These are phyloP conservation scores for Septoria petroselini DNA, from an alignment of 2,329 filamentous ascomycete genomes.

Conservation along the genomic window DNA sequence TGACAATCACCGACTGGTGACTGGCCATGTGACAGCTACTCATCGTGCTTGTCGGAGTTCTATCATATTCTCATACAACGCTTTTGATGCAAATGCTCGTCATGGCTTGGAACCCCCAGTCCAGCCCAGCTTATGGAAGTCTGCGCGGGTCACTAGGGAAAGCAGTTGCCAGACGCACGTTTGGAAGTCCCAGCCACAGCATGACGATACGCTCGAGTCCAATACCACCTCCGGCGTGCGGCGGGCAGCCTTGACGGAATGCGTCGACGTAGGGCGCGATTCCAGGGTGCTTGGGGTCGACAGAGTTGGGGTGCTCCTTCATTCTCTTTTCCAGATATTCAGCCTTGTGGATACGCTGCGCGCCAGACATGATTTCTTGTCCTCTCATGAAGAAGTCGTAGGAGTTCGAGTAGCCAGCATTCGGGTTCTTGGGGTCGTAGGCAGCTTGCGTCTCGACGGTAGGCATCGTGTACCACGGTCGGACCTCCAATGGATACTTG, in stretches of 20 bases:
- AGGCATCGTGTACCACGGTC: conserved; percentile 90
- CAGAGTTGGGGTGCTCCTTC: conserved; percentile 53
- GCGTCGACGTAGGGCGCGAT: conserved; percentile 63
- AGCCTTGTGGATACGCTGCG: conserved; percentile 64
- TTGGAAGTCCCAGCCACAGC: conserved; percentile 63
- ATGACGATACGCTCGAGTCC: conserved; percentile 65
- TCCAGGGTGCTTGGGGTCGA: conserved; percentile 58
- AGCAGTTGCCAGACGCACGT: conserved; percentile 59
- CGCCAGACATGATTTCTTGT: conserved; percentile 66
- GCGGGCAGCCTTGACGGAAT: conserved; percentile 63
- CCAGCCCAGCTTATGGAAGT: conserved; percentile 3
- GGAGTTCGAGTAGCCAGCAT: conserved; percentile 59
- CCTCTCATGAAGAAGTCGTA: conserved; percentile 71
- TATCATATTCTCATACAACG: not conserved
- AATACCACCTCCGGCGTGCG: conserved; percentile 63
- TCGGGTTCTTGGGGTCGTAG: conserved; percentile 43
- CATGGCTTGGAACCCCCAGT: not conserved
- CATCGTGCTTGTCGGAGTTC: too few species aligned
- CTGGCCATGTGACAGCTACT: too few species aligned
- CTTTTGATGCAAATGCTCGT: not conserved
- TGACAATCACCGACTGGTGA: not conserved
- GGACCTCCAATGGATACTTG: conserved; percentile 85
- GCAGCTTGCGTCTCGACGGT: conserved; percentile 59
- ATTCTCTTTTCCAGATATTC: conserved; percentile 57
- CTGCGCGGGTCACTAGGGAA: conserved; percentile 64